These are phyloP conservation scores for Fraxinus dipetala DNA, from an alignment of 305 asterid species.

Conservation along the genomic window DNA sequence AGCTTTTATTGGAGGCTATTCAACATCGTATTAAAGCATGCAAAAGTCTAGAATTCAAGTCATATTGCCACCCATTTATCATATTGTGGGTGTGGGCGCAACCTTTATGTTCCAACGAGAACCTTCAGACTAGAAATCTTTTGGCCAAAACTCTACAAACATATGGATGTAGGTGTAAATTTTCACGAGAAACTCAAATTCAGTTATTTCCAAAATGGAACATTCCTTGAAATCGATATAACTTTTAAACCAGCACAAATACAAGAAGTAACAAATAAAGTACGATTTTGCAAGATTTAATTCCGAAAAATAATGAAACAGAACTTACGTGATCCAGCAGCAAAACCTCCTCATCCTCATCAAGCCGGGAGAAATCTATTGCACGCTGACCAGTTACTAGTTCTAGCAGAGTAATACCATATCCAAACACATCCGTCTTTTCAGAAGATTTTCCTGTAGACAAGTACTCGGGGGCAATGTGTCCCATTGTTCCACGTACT, in stretches of 20 bases:
- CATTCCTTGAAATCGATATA: neutral
- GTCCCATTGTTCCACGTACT: slow-evolving; percentile 97
- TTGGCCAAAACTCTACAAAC: neutral
- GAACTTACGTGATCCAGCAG: slow-evolving; percentile 76
- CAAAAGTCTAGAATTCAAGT: neutral
- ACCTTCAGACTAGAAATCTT: neutral
- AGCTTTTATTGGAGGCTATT: no score
- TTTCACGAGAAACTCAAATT: neutral
- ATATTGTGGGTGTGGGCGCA: neutral
- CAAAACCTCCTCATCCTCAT: slow-evolving; percentile 89
- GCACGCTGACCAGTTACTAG: slow-evolving; percentile 90
- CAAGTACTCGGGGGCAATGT: slow-evolving; percentile 84
- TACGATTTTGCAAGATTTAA: neutral
- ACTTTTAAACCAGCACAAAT: neutral
- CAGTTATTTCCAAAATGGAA: neutral
- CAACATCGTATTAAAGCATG: neutral
- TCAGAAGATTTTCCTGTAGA: slow-evolving; percentile 88
- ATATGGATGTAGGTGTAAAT: neutral
- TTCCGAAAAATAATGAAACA: neutral
- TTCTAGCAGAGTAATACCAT: slow-evolving; percentile 82
- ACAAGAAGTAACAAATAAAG: neutral
- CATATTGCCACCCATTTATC: neutral
- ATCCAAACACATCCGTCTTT: slow-evolving; percentile 89
- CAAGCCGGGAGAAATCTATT: slow-evolving; percentile 76
- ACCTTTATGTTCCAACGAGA: neutral